These are phyloP conservation scores for Saccharomyces paradoxus DNA, from an alignment of 805 yeast species.

Conservation along the genomic window DNA sequence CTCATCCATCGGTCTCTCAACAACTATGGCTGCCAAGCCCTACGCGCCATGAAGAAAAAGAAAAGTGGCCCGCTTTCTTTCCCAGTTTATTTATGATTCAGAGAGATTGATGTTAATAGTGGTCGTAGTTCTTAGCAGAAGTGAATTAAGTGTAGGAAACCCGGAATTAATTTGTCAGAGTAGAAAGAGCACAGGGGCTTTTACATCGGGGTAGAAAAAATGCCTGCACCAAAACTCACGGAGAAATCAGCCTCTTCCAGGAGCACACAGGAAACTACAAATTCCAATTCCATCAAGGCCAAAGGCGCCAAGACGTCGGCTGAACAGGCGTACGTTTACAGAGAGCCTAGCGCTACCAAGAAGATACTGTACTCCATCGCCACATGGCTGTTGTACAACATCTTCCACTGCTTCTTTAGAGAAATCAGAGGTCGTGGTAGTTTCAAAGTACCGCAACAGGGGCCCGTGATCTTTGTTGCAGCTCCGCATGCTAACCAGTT, in stretches of 20 bases:
- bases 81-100: not conserved
- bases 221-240: not conserved
- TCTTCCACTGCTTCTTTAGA: constrained; percentile 69
- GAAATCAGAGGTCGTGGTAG: constrained; percentile 88
- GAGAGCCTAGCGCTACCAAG: constrained; percentile 34
- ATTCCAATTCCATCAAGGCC: not conserved
- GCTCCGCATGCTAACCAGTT: constrained; percentile 97
- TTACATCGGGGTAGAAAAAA: not conserved
- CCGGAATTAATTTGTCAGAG: not conserved
- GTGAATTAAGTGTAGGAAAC: not conserved
- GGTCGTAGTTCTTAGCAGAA: not conserved
- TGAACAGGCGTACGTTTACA: constrained; percentile 16
- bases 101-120: not conserved
- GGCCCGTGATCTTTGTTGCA: constrained; percentile 86
- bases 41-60: not conserved
- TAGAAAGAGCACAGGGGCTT: not conserved
- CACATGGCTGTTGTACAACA: constrained; percentile 40
- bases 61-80: not conserved
- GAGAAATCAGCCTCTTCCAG: not conserved
- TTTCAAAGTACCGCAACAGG: constrained; percentile 56
- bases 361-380: constrained; percentile 43
- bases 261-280: not conserved
- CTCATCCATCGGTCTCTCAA: not conserved
- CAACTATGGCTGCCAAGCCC: not conserved
- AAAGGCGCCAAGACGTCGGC: not conserved